These are phyloP conservation scores for Cyberlindnera nakhonratchasimensis DNA, from an alignment of 805 yeast genomes.

Conservation along the genomic window DNA sequence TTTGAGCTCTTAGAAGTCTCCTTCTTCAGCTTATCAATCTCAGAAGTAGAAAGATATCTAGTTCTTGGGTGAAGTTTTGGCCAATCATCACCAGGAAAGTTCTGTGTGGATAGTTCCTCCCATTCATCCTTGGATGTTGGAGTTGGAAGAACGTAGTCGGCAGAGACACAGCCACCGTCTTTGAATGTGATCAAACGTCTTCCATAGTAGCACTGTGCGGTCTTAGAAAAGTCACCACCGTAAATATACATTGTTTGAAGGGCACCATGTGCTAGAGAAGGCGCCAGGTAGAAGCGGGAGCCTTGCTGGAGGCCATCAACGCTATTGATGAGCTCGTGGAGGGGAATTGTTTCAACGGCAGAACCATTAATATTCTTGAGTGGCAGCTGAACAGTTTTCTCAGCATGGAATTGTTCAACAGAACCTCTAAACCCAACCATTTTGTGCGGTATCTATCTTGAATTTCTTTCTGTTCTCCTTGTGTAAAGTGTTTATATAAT, in stretches of 20 bases:
- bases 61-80: slow-evolving; percentile 69
- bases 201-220: slow-evolving; percentile 66
- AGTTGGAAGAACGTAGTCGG: slow-evolving; percentile 62
- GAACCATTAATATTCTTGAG: slow-evolving; percentile 16
- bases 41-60: slow-evolving; percentile 50
- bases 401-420: slow-evolving; percentile 22
- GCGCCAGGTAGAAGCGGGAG: slow-evolving; percentile 54
- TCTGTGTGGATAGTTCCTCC: slow-evolving; percentile 35
- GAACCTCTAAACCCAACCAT: slow-evolving; percentile 32
- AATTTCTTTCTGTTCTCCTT: too few relatives aligned
- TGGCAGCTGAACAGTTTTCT: slow-evolving; percentile 27
- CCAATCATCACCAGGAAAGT: slow-evolving; percentile 44
- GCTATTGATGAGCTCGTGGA: slow-evolving; percentile 19
- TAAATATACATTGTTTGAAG: slow-evolving; percentile 70
- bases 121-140: slow-evolving; percentile 31
- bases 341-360: slow-evolving; percentile 21
- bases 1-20: slow-evolving; percentile 32
- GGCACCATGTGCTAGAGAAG: slow-evolving; percentile 65
- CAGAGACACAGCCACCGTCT: slow-evolving; percentile 72
- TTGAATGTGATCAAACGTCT: slow-evolving; percentile 54
- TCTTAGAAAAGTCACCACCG: slow-evolving; percentile 50
- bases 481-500: too few relatives aligned
- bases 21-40: slow-evolving; percentile 36
- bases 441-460: neutral
- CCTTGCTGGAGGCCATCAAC: slow-evolving; percentile 47